A percentile compares a stretch with the other conserved stretches of the same genome.
Evolutionary conservation across 371 early-diverging fungal genomes (phyloP).

Genomic region (Chytridium lagenaria): DNA sequence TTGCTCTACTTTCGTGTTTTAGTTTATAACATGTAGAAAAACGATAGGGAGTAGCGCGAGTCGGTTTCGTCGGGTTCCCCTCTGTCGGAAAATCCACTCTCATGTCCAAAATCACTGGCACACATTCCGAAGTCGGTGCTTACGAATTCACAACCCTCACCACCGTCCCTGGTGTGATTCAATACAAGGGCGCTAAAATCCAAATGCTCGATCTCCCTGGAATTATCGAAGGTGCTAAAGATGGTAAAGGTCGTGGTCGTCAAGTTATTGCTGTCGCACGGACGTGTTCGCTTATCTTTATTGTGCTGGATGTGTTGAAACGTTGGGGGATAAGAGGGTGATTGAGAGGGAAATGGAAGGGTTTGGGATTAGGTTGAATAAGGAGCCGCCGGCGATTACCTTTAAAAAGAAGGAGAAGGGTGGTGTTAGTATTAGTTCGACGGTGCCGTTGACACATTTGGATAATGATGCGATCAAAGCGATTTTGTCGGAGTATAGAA

Average conservation of each 20-base stretch:
- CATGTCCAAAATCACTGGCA: conserved; percentile 94
- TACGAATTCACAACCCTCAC: conserved; percentile 93
- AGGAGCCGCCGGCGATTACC: conserved; percentile 87
- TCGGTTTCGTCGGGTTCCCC: conserved; percentile 78
- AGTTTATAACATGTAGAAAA: too few species aligned
- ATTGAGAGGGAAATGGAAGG: conserved; percentile 98
- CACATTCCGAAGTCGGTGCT: conserved; percentile 86
- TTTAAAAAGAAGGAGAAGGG: conserved; percentile 88
- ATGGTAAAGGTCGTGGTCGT: conserved; percentile 99
- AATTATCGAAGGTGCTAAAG: conserved; percentile 99
- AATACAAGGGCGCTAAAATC: conserved; percentile 98
- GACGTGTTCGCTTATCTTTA: conserved; percentile 96
- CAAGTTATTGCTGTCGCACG: conserved; percentile 88
- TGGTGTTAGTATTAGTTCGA: conserved; percentile 93
- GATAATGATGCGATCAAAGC: conserved; percentile 84
- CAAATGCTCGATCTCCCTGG: conserved; percentile 92
- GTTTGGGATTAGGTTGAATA: conserved; percentile 98
- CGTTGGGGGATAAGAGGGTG: conserved; percentile 73
- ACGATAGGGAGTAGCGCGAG: conserved; percentile 49
- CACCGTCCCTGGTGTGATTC: conserved; percentile 97
- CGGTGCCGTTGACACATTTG: conserved; percentile 88
- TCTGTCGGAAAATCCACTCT: conserved; percentile 98
- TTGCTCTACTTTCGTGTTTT: not conserved
- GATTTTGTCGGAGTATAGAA: conserved; percentile 95
- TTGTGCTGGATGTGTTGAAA: conserved; percentile 99